Conservation (phyloP, 768 basidiomycete genomes). For the Tubosaeta sp. region DNA sequence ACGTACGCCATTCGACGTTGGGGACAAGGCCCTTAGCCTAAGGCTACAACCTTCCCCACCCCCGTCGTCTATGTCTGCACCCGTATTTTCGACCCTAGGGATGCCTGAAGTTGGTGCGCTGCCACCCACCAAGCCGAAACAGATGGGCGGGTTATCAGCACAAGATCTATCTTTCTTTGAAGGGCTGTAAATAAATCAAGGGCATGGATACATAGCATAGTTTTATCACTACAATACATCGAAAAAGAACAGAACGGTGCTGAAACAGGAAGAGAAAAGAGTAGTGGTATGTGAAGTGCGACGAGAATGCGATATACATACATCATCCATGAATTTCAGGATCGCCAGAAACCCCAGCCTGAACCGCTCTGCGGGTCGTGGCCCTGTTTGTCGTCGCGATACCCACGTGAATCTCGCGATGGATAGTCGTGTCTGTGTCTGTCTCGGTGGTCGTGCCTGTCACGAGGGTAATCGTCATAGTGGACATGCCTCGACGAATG, state of each 20-base stretch:
- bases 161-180: conserved; percentile 90
- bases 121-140: conserved; percentile 17
- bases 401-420: conserved; percentile 2
- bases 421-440: conserved; percentile 10
- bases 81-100: conserved; percentile 15
- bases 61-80: conserved; percentile 8
- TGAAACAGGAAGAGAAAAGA: background rate
- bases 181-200: conserved; percentile 42
- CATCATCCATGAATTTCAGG: conserved; percentile 7
- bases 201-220: no score
- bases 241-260: background rate
- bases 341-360: conserved; percentile 9
- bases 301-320: background rate
- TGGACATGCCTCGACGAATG: conserved; percentile 18
- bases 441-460: conserved; percentile 11
- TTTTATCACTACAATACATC: background rate
- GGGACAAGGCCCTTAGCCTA: background rate
- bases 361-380: conserved; percentile 6
- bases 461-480: conserved; percentile 6
- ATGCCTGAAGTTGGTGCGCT: conserved; percentile 4
- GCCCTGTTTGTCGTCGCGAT: conserved; percentile 5
- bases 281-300: conserved; percentile 6
- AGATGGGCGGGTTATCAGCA: conserved; percentile 63
- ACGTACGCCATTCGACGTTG: conserved; percentile 3
- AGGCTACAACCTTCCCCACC: conserved; percentile 19